A percentile compares a stretch with the other conserved stretches of the same genome.
These are phyloP conservation scores for Shiraia sp. DNA, from an alignment of 2,329 filamentous ascomycete genomes.

Conservation along the genomic window DNA sequence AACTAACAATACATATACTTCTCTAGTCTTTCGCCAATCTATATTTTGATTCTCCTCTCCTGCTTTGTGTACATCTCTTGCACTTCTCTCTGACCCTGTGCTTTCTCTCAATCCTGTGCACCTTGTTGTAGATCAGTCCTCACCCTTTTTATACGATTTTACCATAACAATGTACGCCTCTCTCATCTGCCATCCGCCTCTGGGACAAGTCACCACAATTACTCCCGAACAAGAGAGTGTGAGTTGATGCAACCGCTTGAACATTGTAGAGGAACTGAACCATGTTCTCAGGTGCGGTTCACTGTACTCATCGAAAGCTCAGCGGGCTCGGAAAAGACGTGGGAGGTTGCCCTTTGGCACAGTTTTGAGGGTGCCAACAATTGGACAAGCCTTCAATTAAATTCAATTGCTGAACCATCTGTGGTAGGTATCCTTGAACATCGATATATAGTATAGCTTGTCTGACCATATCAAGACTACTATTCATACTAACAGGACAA, in stretches of 20 bases:
- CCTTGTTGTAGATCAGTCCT: not conserved
- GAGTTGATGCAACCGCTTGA: slow-evolving; percentile 12
- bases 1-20: slow-evolving; percentile 6
- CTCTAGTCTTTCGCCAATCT: not conserved
- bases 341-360: slow-evolving; percentile 79
- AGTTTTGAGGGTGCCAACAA: slow-evolving; percentile 60
- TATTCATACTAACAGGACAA: slow-evolving; percentile 14
- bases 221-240: slow-evolving; percentile 46
- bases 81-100: not conserved
- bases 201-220: slow-evolving; percentile 74
- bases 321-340: slow-evolving; percentile 57
- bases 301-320: slow-evolving; percentile 72
- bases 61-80: not conserved
- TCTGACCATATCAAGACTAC: slow-evolving; percentile 26
- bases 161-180: slow-evolving; percentile 53
- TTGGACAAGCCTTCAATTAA: slow-evolving; percentile 64
- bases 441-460: not conserved
- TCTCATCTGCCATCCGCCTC: slow-evolving; percentile 68
- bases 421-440: slow-evolving; percentile 21
- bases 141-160: not conserved
- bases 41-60: too few species aligned
- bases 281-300: slow-evolving; percentile 56
- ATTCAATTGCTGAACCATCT: slow-evolving; percentile 39
- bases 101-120: not conserved
- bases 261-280: slow-evolving; percentile 15